Percentiles rank a stretch among this genome's conserved stretches.
phyloP scores from a whole-genome alignment of 805 yeast genomes.

The Kazachstania taianensis region DNA sequence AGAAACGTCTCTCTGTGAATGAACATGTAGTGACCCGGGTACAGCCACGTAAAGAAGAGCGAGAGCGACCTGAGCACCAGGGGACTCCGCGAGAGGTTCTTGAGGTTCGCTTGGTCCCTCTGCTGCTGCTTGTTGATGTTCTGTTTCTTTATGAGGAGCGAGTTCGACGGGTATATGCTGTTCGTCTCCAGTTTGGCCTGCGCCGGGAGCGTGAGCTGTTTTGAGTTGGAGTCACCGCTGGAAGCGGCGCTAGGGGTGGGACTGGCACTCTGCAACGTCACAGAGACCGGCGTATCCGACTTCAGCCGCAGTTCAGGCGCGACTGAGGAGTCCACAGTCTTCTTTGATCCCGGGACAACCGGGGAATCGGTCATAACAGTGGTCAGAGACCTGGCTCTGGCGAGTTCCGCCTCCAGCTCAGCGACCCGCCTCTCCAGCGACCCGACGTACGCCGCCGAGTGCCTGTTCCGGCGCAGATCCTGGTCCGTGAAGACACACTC shows the following conservation, averaged over 20 bases:
- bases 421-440: constrained; percentile 28
- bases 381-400: no score
- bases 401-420: constrained; percentile 12
- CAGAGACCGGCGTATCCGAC: no score
- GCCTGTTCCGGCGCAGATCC: constrained; percentile 39
- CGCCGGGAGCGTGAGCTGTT: no score
- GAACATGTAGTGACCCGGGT: constrained; percentile 51
- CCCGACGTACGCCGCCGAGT: constrained; percentile 37
- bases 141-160: constrained; percentile 16
- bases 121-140: neutral
- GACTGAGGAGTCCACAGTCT: no score
- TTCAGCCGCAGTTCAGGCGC: no score
- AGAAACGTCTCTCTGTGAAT: constrained; percentile 50
- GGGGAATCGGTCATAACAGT: no score
- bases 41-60: constrained; percentile 44
- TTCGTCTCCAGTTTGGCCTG: constrained; percentile 13
- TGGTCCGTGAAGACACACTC: constrained; percentile 34
- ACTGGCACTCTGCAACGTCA: no score
- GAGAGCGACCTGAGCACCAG: constrained; percentile 19
- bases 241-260: no score
- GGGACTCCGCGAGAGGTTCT: constrained; percentile 18
- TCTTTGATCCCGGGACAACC: no score
- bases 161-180: constrained; percentile 22
- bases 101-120: constrained; percentile 11
- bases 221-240: no score